phyloP scores from a whole-genome alignment of 1,139 yeast genomes.

The Sugiyamaella neomexicana region DNA sequence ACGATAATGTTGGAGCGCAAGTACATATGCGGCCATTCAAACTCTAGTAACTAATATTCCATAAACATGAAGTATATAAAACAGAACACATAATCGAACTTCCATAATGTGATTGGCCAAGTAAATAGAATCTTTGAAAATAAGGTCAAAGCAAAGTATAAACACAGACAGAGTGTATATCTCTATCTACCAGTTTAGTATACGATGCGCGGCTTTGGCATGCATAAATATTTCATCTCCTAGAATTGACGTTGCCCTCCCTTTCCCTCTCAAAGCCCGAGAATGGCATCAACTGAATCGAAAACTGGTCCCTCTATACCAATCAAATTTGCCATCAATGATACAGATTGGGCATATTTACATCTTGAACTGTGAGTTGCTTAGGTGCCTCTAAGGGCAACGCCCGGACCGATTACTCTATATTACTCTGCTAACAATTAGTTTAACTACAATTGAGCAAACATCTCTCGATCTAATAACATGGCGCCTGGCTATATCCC shows the following conservation, averaged over 20 bases:
- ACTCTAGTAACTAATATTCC: too few relatives aligned
- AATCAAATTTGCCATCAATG: slow-evolving; percentile 23
- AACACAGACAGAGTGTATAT: too few relatives aligned
- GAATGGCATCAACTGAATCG: background rate
- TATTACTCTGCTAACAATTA: slow-evolving; percentile 5
- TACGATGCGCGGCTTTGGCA: background rate
- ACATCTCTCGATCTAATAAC: slow-evolving; percentile 41
- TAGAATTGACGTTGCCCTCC: too few relatives aligned
- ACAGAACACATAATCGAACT: background rate
- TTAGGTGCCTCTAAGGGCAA: slow-evolving; percentile 2
- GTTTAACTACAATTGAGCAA: slow-evolving; percentile 10
- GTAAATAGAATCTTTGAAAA: too few relatives aligned
- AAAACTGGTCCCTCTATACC: background rate
- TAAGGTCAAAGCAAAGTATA: too few relatives aligned
- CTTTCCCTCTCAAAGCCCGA: background rate
- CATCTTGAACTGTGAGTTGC: slow-evolving; percentile 40
- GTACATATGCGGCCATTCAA: background rate
- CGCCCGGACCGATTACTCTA: too few relatives aligned
- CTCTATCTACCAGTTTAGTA: too few relatives aligned
- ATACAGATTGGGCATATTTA: slow-evolving; percentile 45
- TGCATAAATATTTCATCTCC: too few relatives aligned
- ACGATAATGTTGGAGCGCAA: background rate
- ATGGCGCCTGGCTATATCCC: slow-evolving; percentile 45
- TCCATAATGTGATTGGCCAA: too few relatives aligned
- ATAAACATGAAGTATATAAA: background rate